phyloP scores from a whole-genome alignment of 352 stramenopile genomes.

The Phytophthora fragariaefolia region DNA sequence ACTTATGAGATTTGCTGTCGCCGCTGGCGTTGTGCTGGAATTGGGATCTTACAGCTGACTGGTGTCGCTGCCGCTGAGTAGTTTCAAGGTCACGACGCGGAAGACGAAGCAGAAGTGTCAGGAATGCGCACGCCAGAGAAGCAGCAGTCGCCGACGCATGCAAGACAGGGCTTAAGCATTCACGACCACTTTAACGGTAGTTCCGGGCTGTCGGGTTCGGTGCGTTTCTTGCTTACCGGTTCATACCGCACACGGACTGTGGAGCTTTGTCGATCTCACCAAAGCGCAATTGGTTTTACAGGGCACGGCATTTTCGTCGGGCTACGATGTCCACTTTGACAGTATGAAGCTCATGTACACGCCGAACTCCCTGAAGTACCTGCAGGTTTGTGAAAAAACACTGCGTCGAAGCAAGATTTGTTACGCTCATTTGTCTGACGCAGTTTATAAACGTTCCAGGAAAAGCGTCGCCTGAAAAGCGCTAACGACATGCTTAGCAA shows the following conservation, averaged over 20 bases:
- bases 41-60: neutral
- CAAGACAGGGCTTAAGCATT: conserved; percentile 20
- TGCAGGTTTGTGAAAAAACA: conserved; percentile 51
- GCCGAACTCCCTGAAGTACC: conserved; percentile 73
- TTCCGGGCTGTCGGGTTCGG: conserved; percentile 44
- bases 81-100: conserved; percentile 15
- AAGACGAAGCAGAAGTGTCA: conserved; percentile 7
- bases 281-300: no score
- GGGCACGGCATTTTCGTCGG: conserved; percentile 66
- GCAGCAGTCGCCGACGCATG: conserved; percentile 24
- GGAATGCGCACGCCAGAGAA: conserved; percentile 17
- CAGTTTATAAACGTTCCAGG: conserved; percentile 15
- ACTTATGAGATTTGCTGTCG: neutral
- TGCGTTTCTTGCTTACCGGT: no score
- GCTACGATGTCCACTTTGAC: conserved; percentile 78
- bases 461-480: conserved; percentile 34
- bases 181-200: conserved; percentile 33
- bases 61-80: conserved; percentile 9
- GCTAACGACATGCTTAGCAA: neutral
- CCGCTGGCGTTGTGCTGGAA: neutral
- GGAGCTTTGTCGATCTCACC: no score
- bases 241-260: no score
- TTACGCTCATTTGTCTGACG: no score
- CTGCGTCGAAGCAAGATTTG: no score
- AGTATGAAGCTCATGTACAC: conserved; percentile 54